Evolutionary conservation across 257 asterid species (phyloP), one percentile per base, ranked within the genome.

Genomic region (Solanum chaucha): DNA sequence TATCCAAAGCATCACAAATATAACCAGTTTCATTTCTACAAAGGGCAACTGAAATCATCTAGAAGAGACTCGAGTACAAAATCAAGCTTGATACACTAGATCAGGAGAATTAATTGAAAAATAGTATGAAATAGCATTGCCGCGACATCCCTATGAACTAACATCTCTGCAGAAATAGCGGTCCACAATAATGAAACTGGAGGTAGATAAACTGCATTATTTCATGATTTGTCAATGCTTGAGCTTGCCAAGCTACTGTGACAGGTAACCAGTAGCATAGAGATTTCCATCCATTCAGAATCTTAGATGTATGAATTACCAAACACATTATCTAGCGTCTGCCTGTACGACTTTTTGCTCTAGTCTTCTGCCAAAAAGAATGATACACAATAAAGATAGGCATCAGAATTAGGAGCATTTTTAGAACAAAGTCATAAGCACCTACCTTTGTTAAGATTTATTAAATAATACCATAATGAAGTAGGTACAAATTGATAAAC

Each of bases 291-390:
- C 48, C 85, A 51, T 85, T 64, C 51, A 36, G 24, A 71, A 86
- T 81, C 85, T 17, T 24, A 20, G 85, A 64, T 32, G 87, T 58
- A 19, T 48, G 51, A 86, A 14, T 64, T 38, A 81, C 83, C 88
- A 38, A 74, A 83, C 64, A 87, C 7, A 85, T 61, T 64, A 70
- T 40, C 92, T 93, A 95, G 73, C 96, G 95, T 70, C 98, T 94
- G 82, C 95, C 88, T 32, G 94, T 75, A 87, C 98, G 97, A 89
- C 93, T 92, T 87, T 93, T 95, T 30, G 91, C 93, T 90, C 98
- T 94, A 26, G 94, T 77, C 90, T 93, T 96, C 99, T 96, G 95
- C 92, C 89, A 40, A 87, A 78, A 35, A 48, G 28, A 67, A 84
- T 75, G 85, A 64, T 34, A 22, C 85, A 61, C 58, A 80, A 65